Percentiles rank a stretch among this genome's conserved stretches.
Conservation (phyloP, 768 basidiomycete species). For the Leccinum imitatum region DNA sequence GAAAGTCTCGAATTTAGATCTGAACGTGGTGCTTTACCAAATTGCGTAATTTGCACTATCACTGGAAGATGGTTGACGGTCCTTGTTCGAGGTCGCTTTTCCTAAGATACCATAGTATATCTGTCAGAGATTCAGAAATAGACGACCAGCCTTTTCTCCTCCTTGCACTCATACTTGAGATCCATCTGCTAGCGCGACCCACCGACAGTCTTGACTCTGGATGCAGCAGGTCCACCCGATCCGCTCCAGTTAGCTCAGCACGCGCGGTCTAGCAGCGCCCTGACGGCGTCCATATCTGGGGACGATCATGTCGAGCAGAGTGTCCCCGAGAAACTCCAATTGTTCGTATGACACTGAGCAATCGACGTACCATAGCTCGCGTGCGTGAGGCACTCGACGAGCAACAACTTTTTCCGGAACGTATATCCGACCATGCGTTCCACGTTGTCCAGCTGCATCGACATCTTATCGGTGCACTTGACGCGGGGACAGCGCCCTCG, state of each 20-base stretch:
- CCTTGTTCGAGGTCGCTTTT: no score
- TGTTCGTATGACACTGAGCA: constrained; percentile 74
- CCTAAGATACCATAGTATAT: no score
- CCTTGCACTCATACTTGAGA: constrained; percentile 43
- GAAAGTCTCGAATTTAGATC: no score
- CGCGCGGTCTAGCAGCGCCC: constrained; percentile 54
- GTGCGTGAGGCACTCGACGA: constrained; percentile 75
- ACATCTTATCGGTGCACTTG: constrained; percentile 36
- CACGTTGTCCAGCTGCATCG: constrained; percentile 52
- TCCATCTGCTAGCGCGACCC: constrained; percentile 44
- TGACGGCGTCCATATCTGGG: constrained; percentile 53
- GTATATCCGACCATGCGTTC: constrained; percentile 68
- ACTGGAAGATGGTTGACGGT: no score
- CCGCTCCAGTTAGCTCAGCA: constrained; percentile 57
- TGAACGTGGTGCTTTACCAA: no score
- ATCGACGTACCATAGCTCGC: constrained; percentile 61
- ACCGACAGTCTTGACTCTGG: constrained; percentile 64
- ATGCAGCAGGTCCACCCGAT: constrained; percentile 73
- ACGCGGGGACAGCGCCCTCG: constrained; percentile 33
- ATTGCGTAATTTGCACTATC: no score
- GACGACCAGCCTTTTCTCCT: constrained; percentile 46
- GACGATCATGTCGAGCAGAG: constrained; percentile 73
- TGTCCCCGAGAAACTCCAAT: constrained; percentile 74
- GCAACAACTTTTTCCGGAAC: constrained; percentile 58
- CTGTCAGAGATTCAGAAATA: constrained; percentile 20